Evolutionary conservation across 257 asterid species (phyloP).

Genomic region (Plectranthus barbatus): DNA sequence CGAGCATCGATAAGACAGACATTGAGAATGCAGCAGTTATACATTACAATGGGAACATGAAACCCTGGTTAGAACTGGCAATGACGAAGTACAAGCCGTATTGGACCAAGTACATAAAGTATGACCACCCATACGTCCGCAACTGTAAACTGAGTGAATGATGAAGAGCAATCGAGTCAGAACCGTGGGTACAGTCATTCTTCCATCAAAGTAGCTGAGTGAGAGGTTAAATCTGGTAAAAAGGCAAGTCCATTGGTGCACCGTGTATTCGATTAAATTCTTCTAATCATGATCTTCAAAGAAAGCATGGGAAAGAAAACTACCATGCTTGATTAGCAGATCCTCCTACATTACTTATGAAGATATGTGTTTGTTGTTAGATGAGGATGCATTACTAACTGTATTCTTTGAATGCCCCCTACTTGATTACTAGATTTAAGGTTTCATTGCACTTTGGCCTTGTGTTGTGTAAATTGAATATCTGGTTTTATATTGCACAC

Average conservation of each 20-base stretch:
- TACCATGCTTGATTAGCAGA: conserved; percentile 14
- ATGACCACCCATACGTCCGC: conserved; percentile 67
- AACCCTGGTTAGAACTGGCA: conserved; percentile 97
- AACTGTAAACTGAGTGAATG: conserved; percentile 72
- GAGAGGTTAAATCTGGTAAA: conserved; percentile 7
- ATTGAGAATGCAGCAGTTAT: conserved; percentile 92
- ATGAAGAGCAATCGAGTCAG: conserved; percentile 8
- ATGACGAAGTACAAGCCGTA: conserved; percentile 84
- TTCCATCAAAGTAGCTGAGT: background rate
- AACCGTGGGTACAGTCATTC: background rate
- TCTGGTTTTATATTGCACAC: background rate
- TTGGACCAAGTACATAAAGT: conserved; percentile 82
- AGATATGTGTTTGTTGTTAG: conserved; percentile 12
- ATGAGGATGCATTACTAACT: conserved; percentile 19
- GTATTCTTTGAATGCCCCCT: conserved; percentile 25
- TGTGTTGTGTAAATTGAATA: background rate
- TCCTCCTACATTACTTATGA: conserved; percentile 11
- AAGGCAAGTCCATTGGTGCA: conserved; percentile 18
- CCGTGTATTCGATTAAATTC: conserved; percentile 32
- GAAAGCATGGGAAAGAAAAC: conserved; percentile 3
- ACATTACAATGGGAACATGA: conserved; percentile 97
- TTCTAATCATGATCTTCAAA: conserved; percentile 17
- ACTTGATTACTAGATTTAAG: conserved; percentile 12
- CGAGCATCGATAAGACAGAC: conserved; percentile 68
- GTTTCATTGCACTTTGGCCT: conserved; percentile 10